Evolutionary conservation across 2,329 filamentous ascomycete species (phyloP).

Genomic region (Scedosporium aurantiacum): DNA sequence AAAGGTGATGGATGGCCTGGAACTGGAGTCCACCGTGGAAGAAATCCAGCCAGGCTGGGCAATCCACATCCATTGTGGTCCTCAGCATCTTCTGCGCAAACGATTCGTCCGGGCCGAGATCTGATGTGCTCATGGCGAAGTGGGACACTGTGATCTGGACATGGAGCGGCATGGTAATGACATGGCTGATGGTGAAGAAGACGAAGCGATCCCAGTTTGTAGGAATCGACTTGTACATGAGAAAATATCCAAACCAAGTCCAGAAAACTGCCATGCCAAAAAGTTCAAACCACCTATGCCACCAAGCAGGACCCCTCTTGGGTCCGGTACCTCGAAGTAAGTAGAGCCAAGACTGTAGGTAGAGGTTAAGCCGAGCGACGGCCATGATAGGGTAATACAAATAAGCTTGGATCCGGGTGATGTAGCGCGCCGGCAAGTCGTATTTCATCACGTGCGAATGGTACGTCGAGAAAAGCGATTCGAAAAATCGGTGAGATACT

Average conservation of each 20-base stretch:
- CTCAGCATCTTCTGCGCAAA: slow-evolving; percentile 86
- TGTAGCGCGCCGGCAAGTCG: slow-evolving; percentile 59
- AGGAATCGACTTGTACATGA: slow-evolving; percentile 64
- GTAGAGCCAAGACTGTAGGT: slow-evolving; percentile 69
- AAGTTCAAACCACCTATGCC: slow-evolving; percentile 75
- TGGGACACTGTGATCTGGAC: slow-evolving; percentile 86
- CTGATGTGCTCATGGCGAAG: slow-evolving; percentile 86
- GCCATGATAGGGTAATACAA: slow-evolving; percentile 73
- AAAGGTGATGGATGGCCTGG: slow-evolving; percentile 80
- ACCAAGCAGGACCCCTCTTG: slow-evolving; percentile 65
- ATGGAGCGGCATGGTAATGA: slow-evolving; percentile 71
- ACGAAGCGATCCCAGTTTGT: slow-evolving; percentile 56
- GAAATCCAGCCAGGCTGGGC: slow-evolving; percentile 78
- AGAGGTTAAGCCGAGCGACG: slow-evolving; percentile 81
- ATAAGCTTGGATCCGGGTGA: slow-evolving; percentile 67
- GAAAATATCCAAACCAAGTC: slow-evolving; percentile 74
- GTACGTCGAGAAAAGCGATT: slow-evolving; percentile 64
- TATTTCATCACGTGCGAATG: slow-evolving; percentile 74
- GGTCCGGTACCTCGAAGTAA: slow-evolving; percentile 60
- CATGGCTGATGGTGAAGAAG: slow-evolving; percentile 71
- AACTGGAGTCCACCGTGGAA: slow-evolving; percentile 84
- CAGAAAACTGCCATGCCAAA: slow-evolving; percentile 71
- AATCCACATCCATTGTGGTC: slow-evolving; percentile 90
- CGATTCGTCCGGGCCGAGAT: slow-evolving; percentile 72
- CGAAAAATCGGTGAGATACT: slow-evolving; percentile 70